phyloP scores from a whole-genome alignment of 2,329 filamentous ascomycete genomes.

The Penicillium psychrosexuale region DNA sequence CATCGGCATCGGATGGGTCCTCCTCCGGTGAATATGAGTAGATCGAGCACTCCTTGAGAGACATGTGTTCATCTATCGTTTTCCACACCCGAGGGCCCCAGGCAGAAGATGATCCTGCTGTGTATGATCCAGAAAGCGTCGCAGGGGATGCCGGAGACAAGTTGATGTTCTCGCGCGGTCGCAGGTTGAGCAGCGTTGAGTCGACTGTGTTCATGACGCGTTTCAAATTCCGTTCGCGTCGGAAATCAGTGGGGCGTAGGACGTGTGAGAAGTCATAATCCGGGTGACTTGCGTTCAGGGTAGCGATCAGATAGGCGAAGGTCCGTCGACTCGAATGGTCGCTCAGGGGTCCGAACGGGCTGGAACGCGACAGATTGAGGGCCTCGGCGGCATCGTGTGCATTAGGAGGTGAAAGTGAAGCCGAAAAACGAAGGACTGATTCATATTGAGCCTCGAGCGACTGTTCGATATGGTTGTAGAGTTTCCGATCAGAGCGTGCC shows the following conservation, averaged over 20 bases:
- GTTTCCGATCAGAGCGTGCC: conserved; percentile 89
- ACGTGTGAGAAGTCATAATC: conserved; percentile 98
- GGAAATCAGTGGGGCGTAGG: conserved; percentile 84
- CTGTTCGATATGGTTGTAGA: conserved; percentile 92
- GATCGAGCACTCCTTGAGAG: conserved; percentile 78
- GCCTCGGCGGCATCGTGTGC: conserved; percentile 63
- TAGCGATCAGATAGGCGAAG: conserved; percentile 94
- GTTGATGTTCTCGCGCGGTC: conserved; percentile 55
- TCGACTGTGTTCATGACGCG: conserved; percentile 84
- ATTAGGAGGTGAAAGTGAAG: conserved; percentile 80
- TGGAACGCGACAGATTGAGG: conserved; percentile 77
- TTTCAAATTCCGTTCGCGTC: conserved; percentile 74
- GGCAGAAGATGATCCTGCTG: conserved; percentile 54
- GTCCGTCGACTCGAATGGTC: conserved; percentile 85
- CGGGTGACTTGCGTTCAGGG: conserved; percentile 89
- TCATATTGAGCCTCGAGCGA: conserved; percentile 89
- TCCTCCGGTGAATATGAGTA: conserved; percentile 88
- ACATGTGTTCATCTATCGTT: conserved; percentile 91
- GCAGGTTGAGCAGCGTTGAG: conserved; percentile 79
- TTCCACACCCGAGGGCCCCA: conserved; percentile 94
- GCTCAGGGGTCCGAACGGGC: conserved; percentile 86
- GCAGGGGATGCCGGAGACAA: conserved; percentile 42
- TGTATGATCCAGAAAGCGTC: conserved; percentile 47
- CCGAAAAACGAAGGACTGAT: conserved; percentile 78
- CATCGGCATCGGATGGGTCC: conserved; percentile 89